phyloP scores from a whole-genome alignment of 2,329 filamentous ascomycete species.

The Rosellinia necatrix region DNA sequence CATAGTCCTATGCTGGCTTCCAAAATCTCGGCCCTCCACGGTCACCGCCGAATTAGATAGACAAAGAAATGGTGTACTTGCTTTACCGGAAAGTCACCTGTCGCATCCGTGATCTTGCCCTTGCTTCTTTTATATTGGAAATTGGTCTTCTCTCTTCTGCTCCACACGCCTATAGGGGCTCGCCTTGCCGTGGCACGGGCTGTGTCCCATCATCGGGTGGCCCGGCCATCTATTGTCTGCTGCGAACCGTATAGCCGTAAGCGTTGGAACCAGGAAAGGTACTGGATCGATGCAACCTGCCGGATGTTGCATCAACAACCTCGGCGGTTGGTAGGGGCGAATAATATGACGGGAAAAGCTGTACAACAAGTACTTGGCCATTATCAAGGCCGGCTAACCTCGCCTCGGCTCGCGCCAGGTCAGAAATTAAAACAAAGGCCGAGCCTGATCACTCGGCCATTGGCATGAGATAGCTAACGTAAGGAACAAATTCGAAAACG shows the following conservation, averaged over 20 bases:
- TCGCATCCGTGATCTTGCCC: constrained; percentile 9
- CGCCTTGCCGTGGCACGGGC: constrained; percentile 2
- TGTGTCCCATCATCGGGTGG: constrained; percentile 12
- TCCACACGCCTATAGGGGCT: neutral
- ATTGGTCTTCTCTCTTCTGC: neutral
- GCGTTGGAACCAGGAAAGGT: neutral
- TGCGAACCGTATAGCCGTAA: neutral
- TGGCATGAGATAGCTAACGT: constrained; percentile 33
- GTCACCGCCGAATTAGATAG: constrained; percentile 32
- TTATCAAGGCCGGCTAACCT: constrained; percentile 2
- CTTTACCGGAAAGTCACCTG: constrained; percentile 25
- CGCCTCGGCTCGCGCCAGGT: constrained; percentile 21
- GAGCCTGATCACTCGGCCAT: constrained; percentile 26
- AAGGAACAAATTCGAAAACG: constrained; percentile 49
- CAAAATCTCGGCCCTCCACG: constrained; percentile 34
- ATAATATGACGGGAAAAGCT: constrained; percentile 1
- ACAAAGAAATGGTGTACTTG: constrained; percentile 32
- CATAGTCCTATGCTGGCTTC: constrained; percentile 38
- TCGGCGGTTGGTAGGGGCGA: neutral
- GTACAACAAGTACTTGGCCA: constrained; percentile 3
- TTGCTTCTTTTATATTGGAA: constrained; percentile 2
- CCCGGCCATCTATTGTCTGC: neutral
- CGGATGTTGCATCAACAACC: neutral
- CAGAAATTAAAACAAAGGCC: constrained; percentile 33
- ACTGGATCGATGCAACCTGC: constrained; percentile 8